A percentile compares a stretch with the other conserved stretches of the same genome.
Conservation (phyloP, 352 stramenopile species). For the Pythium brachiatum region DNA sequence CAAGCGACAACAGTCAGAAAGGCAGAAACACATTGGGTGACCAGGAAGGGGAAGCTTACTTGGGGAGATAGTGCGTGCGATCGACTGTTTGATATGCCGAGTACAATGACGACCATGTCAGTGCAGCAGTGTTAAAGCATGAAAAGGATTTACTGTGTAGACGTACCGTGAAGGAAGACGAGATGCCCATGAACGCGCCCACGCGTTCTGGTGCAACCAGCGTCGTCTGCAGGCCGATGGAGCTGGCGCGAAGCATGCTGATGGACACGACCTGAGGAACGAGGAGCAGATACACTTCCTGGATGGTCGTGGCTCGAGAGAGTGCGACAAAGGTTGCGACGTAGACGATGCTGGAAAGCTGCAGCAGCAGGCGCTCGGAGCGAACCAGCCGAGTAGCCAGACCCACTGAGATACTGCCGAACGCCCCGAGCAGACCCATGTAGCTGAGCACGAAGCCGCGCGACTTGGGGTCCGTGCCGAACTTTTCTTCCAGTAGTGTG, state of each 20-base stretch:
- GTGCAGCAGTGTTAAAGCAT: too few species aligned
- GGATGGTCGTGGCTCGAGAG: conserved; percentile 46
- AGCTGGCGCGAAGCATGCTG: conserved; percentile 81
- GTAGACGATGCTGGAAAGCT: conserved; percentile 64
- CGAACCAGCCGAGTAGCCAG: conserved; percentile 40
- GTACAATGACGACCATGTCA: too few species aligned
- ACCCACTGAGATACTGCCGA: conserved; percentile 64
- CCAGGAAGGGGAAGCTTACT: conserved; percentile 37
- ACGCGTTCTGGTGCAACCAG: conserved; percentile 67
- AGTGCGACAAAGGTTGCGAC: conserved; percentile 70
- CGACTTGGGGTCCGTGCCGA: conserved; percentile 53
- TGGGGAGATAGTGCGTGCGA: conserved; percentile 73
- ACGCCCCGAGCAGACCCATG: conserved; percentile 68
- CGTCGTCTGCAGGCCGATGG: conserved; percentile 67
- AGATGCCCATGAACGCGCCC: conserved; percentile 78
- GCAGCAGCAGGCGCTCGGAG: conserved; percentile 61
- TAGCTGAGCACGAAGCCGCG: conserved; percentile 79
- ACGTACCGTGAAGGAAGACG: conserved; percentile 69
- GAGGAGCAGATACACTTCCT: conserved; percentile 51
- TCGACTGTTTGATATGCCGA: too few species aligned
- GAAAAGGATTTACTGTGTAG: too few species aligned
- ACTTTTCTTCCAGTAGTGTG: conserved; percentile 78
- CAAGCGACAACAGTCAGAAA: not conserved
- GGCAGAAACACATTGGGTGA: too few species aligned
- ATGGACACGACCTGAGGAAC: conserved; percentile 58